Evolutionary conservation across 192 early-diverging fungal genomes (phyloP).

Genomic region (Chytriomyces sp.): DNA sequence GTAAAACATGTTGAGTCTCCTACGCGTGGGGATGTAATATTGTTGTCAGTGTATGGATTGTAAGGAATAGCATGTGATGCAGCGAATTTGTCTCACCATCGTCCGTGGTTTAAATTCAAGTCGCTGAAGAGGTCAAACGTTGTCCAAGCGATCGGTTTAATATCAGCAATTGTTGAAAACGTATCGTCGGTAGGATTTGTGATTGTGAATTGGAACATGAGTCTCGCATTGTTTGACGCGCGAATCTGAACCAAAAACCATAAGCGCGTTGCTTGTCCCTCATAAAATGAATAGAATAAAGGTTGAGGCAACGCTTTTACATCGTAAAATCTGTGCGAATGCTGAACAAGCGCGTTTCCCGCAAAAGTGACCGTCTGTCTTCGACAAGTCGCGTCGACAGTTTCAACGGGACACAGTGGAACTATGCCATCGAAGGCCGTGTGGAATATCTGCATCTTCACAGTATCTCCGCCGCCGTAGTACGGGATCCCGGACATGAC

Average conservation of each 20-base stretch:
- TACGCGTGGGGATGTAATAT: background rate
- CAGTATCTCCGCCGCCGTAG: conserved; percentile 3
- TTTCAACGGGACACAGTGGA: conserved; percentile 4
- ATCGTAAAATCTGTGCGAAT: conserved; percentile 20
- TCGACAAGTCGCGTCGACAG: conserved; percentile 13
- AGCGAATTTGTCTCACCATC: background rate
- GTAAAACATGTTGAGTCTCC: conserved; percentile 27
- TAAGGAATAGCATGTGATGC: conserved; percentile 1
- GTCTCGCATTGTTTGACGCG: background rate
- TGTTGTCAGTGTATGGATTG: too few species aligned
- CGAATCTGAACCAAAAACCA: conserved; percentile 4
- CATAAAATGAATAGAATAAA: background rate
- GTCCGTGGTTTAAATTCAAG: conserved; percentile 11
- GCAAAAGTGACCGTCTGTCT: conserved; percentile 11
- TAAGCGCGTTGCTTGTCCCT: background rate
- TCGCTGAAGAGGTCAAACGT: conserved; percentile 26
- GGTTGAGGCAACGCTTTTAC: background rate
- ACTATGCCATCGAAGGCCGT: conserved; percentile 23
- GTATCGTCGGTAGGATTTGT: background rate
- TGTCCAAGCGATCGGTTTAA: conserved; percentile 24
- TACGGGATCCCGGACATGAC: conserved; percentile 17
- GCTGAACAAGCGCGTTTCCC: conserved; percentile 8
- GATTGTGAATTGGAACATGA: conserved; percentile 24
- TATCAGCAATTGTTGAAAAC: background rate
- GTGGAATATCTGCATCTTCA: conserved; percentile 4